Evolutionary conservation across 768 basidiomycete genomes (phyloP), one percentile per base, ranked within the genome.

Genomic region (Dentipellis fragilis): DNA sequence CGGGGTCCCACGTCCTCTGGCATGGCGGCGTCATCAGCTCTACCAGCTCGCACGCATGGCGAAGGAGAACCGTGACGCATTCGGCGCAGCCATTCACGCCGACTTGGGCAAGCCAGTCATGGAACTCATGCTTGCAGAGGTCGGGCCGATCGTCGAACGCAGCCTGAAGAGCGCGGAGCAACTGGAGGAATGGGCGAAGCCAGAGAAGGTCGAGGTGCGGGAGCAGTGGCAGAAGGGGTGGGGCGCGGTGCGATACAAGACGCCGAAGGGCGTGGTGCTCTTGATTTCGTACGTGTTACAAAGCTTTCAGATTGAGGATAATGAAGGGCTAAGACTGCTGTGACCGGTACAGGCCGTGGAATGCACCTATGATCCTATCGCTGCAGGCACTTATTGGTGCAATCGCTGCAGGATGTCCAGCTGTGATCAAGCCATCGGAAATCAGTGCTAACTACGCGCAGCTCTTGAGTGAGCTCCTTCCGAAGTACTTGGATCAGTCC

Each of bases 401-500:
- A 1, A 78, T 94, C 40, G 84, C 89, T 0, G 87, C 89, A 2
- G 92, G 92, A 6, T 84, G 84, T 62, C 73, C 85, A 0, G 80
- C 79, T 3, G 69, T 85, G 4, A 48, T 92, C 52, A 93, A 93
- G 66, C 87, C 88, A 0, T 86, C 91, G 1, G 92, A 93, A 63
- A 69, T 80, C 2, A 71, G 79, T 0, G 80, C 84, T 0, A 75
- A 78, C 1, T 70, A 73, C 3, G 80, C 79, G 45, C 62, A 75
- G 10, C 74, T 92, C 10, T 64, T 90, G 14, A 76, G 83, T 0
- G 83, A 89, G 61, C 77, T 92, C 7, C 40, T 89, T 6, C 81
- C 82, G 2, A 81, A 87, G 63, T 93, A 94, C 63, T 61, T 94
- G 57, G 92, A 93, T 66, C 67, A 72, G 0, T 77, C 81, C 35